phyloP scores from a whole-genome alignment of 2,329 filamentous ascomycete genomes.

The Aspergillus candidus region DNA sequence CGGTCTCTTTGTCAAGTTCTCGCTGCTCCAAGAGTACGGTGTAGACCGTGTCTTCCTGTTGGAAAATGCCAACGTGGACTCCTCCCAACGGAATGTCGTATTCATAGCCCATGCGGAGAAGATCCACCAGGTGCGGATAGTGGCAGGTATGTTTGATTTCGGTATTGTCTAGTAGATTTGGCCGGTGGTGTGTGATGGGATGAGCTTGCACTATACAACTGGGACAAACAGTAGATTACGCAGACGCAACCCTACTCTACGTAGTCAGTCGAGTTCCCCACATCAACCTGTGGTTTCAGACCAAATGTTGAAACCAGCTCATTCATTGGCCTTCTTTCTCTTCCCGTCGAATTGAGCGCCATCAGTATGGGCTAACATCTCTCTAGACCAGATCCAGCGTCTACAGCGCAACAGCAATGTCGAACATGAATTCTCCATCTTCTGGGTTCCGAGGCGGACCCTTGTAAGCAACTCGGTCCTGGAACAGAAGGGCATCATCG shows the following conservation, averaged over 20 bases:
- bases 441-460: constrained; percentile 91
- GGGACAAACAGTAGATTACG: constrained; percentile 56
- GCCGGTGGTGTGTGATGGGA: too few relatives aligned
- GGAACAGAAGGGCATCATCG: constrained; percentile 86
- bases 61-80: constrained; percentile 91
- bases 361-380: constrained; percentile 55
- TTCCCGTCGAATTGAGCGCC: constrained; percentile 40
- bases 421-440: constrained; percentile 93
- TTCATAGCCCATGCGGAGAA: constrained; percentile 91
- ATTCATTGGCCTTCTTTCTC: constrained; percentile 40
- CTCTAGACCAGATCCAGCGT: constrained; percentile 78
- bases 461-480: constrained; percentile 85
- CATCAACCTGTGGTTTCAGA: constrained; percentile 25
- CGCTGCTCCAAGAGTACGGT: constrained; percentile 91
- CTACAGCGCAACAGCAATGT: constrained; percentile 81
- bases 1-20: constrained; percentile 89
- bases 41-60: constrained; percentile 97
- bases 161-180: too few relatives aligned
- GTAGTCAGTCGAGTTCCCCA: constrained; percentile 53
- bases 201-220: constrained; percentile 7
- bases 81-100: constrained; percentile 88
- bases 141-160: constrained; percentile 67
- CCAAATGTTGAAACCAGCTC: constrained; percentile 25
- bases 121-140: constrained; percentile 71
- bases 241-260: constrained; percentile 48